Conservation (phyloP, 2,329 filamentous ascomycete species). For the Coniochaeta prunicola region DNA sequence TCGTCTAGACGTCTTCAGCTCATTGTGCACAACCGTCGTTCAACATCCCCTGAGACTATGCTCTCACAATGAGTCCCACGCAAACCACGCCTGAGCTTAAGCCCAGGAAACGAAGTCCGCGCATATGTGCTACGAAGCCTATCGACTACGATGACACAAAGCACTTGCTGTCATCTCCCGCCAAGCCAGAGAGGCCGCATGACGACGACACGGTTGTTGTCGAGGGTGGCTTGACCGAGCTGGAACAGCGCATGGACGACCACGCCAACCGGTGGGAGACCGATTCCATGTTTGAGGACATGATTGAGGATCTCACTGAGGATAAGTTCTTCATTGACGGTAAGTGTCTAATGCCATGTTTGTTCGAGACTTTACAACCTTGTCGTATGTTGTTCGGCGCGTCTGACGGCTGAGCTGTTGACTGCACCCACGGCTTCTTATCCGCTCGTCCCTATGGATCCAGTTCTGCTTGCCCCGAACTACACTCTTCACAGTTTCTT, state of each 20-base stretch:
- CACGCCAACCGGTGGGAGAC: conserved; percentile 53
- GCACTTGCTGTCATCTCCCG: conserved; percentile 19
- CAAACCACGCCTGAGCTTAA: background rate
- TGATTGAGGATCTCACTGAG: conserved; percentile 50
- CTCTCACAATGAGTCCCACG: background rate
- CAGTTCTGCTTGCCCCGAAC: background rate
- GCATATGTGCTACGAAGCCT: conserved; percentile 19
- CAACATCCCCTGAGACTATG: background rate
- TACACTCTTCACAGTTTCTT: background rate
- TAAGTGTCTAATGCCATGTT: conserved; percentile 27
- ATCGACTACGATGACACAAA: conserved; percentile 24
- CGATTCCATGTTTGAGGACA: conserved; percentile 57
- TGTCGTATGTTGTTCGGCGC: no score
- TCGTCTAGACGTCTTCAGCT: background rate
- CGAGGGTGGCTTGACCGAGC: conserved; percentile 24
- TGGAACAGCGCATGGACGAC: conserved; percentile 45
- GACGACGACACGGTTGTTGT: background rate
- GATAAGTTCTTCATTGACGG: conserved; percentile 38
- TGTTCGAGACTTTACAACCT: background rate
- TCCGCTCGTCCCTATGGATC: no score
- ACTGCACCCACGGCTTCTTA: no score
- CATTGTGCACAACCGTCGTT: background rate
- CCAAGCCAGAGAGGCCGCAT: conserved; percentile 24
- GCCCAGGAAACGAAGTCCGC: conserved; percentile 7
- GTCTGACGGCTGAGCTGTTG: no score